Evolutionary conservation across 2,329 filamentous ascomycete species (phyloP).

Genomic region (Arachnopeziza araneosa): DNA sequence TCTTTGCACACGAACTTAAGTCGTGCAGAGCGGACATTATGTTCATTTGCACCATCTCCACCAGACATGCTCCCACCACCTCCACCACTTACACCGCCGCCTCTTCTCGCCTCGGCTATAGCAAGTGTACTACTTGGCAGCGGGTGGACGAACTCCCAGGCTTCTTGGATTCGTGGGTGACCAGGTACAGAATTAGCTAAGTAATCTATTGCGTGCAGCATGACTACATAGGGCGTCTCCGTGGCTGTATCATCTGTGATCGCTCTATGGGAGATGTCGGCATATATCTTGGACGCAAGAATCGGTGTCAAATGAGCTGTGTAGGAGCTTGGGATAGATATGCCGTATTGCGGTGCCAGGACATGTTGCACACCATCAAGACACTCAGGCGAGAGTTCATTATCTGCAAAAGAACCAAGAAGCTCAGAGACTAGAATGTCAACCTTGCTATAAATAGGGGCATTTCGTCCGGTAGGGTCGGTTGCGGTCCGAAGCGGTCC

Average conservation of each 20-base stretch:
- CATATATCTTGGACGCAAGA: conserved; percentile 76
- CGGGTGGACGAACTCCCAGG: conserved; percentile 78
- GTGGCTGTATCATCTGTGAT: conserved; percentile 64
- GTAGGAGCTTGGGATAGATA: conserved; percentile 91
- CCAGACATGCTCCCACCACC: conserved; percentile 69
- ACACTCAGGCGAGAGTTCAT: conserved; percentile 94
- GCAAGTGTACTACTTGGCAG: conserved; percentile 54
- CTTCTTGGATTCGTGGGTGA: conserved; percentile 61
- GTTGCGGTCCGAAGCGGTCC: conserved; percentile 55
- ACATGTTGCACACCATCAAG: conserved; percentile 93
- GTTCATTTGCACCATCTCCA: conserved; percentile 78
- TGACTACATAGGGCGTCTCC: conserved; percentile 91
- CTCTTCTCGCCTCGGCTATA: conserved; percentile 49
- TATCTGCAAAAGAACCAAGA: conserved; percentile 91
- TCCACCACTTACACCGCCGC: conserved; percentile 59
- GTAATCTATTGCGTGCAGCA: conserved; percentile 84
- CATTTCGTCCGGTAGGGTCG: conserved; percentile 31
- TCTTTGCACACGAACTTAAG: conserved; percentile 72
- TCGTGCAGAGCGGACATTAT: conserved; percentile 78
- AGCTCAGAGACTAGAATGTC: conserved; percentile 95
- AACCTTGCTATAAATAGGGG: conserved; percentile 54
- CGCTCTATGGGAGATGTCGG: conserved; percentile 65
- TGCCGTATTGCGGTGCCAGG: conserved; percentile 69
- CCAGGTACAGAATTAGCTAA: conserved; percentile 60
- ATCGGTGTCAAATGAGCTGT: conserved; percentile 93